Evolutionary conservation across 257 asterid genomes (phyloP), one percentile per base, ranked within the genome.

Genomic region (Solanum ossicruentum): DNA sequence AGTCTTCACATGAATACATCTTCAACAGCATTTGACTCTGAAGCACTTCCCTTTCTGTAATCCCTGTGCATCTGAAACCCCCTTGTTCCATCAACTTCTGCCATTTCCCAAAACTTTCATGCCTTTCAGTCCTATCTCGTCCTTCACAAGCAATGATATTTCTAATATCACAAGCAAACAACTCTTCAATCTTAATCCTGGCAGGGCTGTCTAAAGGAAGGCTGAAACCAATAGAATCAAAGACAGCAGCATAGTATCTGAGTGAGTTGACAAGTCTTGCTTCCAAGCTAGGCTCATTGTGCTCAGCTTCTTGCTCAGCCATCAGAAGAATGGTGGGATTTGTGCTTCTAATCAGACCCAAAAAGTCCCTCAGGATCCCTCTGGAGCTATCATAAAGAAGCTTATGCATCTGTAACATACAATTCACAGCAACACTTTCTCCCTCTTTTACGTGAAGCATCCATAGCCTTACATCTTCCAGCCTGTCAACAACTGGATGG

Each of bases 381-480:
- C 94, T 93, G 1, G 91, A 88, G n/a, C 84, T 49, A 18, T 97
- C 99, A 78, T 95, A 91, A 10, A 95, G 91, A 90, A 95, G 82
- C 89, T 90, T 94, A 87, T 97, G 99, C 88, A 97, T 78, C 90
- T 95, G 99, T 58, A 93, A 89, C 11, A 91, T 69, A 75, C 99
- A 95, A 79, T 95, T 97, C 69, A 95, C 94, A 0, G 94, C 99
- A 43, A 97, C 98, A 0, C 90, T 85, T 61, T 95, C 99, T 18
- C 66, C 87, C 88, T 95, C 99, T 91, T 97, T 97, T 2, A 97
- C 98, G 58, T 97, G 99, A 84, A 97, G 98, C 99, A 97, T 97
- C 99, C 99, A 97, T 16, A 95, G 89, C 89, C 99, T 89, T 84
- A 97, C 98, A 72, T 97, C 99, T 83, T 97, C 99, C 75, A 97